phyloP scores from a whole-genome alignment of 768 basidiomycete genomes.

The Clavulina sp. region DNA sequence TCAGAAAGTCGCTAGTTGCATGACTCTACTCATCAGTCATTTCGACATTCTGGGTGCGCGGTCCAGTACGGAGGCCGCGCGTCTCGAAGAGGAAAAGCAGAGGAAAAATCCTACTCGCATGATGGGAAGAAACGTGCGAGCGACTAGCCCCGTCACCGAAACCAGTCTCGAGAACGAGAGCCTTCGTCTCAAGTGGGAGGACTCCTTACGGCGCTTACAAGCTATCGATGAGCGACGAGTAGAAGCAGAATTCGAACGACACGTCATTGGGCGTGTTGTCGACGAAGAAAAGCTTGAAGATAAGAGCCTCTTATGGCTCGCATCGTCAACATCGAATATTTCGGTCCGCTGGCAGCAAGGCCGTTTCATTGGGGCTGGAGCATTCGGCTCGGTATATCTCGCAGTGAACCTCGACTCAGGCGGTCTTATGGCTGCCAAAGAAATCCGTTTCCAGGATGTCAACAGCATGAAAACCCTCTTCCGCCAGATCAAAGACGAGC shows the following conservation, averaged over 20 bases:
- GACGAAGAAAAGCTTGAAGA: constrained; percentile 91
- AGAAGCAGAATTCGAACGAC: constrained; percentile 45
- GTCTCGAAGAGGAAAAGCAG: constrained; percentile 88
- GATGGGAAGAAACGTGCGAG: constrained; percentile 26
- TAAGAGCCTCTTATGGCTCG: constrained; percentile 81
- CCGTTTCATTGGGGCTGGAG: constrained; percentile 93
- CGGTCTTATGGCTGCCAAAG: constrained; percentile 96
- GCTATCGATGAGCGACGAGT: constrained; percentile 50
- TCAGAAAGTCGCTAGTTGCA: constrained; percentile 85
- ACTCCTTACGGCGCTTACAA: constrained; percentile 37
- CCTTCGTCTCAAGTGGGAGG: constrained; percentile 63
- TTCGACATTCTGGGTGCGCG: constrained; percentile 96
- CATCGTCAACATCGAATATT: constrained; percentile 89
- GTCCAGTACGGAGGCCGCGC: constrained; percentile 70
- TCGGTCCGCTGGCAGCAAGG: constrained; percentile 98
- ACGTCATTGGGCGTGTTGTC: constrained; percentile 75
- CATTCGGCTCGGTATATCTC: constrained; percentile 98
- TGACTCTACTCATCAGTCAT: constrained; percentile 91
- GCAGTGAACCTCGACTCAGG: constrained; percentile 94
- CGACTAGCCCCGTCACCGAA: constrained; percentile 42
- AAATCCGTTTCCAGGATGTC: constrained; percentile 91
- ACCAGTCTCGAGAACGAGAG: constrained; percentile 25
- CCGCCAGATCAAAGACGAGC: constrained; percentile 87
- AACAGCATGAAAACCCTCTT: constrained; percentile 76
- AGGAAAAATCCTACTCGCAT: constrained; percentile 39